Evolutionary conservation across 345 rosid genomes (phyloP), one percentile per base, ranked within the genome.

Genomic region (Excoecaria agallocha): DNA sequence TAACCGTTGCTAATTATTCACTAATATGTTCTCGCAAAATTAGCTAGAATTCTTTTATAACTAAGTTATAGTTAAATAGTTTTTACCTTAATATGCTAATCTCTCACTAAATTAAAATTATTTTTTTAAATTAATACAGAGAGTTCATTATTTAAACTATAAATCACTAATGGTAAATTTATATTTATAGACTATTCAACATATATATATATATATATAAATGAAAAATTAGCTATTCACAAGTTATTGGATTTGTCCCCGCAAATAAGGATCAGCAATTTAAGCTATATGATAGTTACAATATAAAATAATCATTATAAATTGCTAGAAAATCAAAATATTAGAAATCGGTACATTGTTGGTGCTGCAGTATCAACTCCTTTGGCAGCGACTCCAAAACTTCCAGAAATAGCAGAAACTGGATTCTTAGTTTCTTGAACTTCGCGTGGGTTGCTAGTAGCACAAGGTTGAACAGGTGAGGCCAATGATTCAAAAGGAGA

Each of bases 301-400:
- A 15, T 39, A 63, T 10, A 54, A 16, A 52, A n/a, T 9, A 62
- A 62, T 37, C 39, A 38, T 20, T 7, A 63, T n/a, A 73, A 46
- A 43, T n/a, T 48, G 25, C 16, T 9, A 66, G 51, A 50, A 12
- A 48, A 66, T 22, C 20, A 20, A 25, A 35, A 54, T 17, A 45
- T n/a, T 49, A 38, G 78, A 80, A 73, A 51, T 70, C 77, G 69
- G 72, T 89, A 94, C 98, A 76, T 83, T 75, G 87, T 76, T 75
- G 76, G 73, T 24, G 76, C 39, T 76, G 72, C 65, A 69, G 82
- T 64, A 79, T 77, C 74, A 45, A 45, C 84, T 52, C 43, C 67
- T 51, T 81, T 66, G 64, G 75, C 75, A 77, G 82, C 84, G 81
- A 75, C 84, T 81, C 80, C 91, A 41, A 66, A 86, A 81, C 79